Base-by-base conservation (phyloP, 2,329 filamentous ascomycete genomes). In the Pyrenochaeta sp. region DNA sequence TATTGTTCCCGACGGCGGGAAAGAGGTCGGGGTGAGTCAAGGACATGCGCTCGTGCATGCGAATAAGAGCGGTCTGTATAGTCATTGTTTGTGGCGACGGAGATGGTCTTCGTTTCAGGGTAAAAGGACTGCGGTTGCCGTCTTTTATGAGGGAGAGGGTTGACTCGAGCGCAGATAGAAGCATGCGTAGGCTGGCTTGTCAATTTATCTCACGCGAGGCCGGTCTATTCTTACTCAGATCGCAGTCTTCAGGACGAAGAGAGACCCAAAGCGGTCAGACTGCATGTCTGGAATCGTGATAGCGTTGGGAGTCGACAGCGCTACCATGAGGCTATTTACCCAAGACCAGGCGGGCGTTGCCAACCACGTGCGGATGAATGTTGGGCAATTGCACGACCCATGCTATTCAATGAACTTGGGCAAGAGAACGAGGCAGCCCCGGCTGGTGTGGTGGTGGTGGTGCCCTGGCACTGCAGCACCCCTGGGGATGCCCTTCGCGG, bases 71-170 rank as follows among this genome's bases (percentile, higher is more conserved):
- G 54, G 59, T 53, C 58, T 58, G 60, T 58, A 52, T 19, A 36
- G 28, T 24, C 15, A 28, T 47, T 47, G 52, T 48, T 39, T 54
- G 62, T 57, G 59, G 59, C 56, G 55, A 53, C 56, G 56, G 54
- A 60, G 55, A 56, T 58, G 61, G 64, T 43, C 49, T 48, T 30
- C 42, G 68, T 69, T 70, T 68, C 67, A 72, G 62, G 62, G 57
- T 42, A 54, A 49, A 59, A 25, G n/a, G 56, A 47, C 50, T 37
- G 30, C 48, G 54, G 40, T 49, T 50, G 28, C 54, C 28, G 56
- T 44, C n/a, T 8, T 32, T 47, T 36, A 47, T 36, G 28, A 10
- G 45, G 12, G 19, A 24, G 6, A 25, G 45, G 19, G 28, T 51
- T 48, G 58, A 43, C 30, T 45, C 37, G 32, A 36, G 46, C 52